Base-by-base conservation (phyloP, 768 basidiomycete species). In the Chiua virens region DNA sequence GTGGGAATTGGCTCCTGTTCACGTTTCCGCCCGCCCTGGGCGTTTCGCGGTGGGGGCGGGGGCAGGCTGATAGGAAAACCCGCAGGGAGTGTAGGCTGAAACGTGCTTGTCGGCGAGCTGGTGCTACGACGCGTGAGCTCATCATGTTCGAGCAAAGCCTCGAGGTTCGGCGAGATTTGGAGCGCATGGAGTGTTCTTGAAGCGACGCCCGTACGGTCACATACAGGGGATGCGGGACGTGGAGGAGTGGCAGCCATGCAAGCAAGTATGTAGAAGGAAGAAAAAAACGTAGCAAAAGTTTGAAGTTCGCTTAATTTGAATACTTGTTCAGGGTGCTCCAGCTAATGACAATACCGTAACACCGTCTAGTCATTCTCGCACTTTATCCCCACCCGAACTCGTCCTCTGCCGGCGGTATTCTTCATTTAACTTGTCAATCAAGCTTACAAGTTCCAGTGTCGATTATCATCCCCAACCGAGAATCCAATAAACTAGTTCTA, bases 91-190 rank as follows among this genome's bases (percentile, higher is more conserved):
- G 53, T 49, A 15, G 56, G 3, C 35, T 51, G 11, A 47, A 47
- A 43, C 14, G 45, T 15, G 47, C 40, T 57, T 5, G 61, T 66
- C 14, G 61, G 64, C 5, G 69, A 65, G 23, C 45, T 35, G 61
- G 61, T 47, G 14, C 42, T 67, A 38, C 63, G 61, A 20, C 79
- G 74, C n/a, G 68, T 68, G 45, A 71, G 73, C 45, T 82, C 79
- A 44, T 83, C 83, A 53, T 82, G 78, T 59, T 82, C 76, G 45
- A 85, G 70, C 8, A 85, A 58, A 22, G 82, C 83, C 53, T 84
- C 79, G 41, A 83, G 75, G 56, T 85, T 75, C 0, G 82, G 78
- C 3, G 81, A 83, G 45, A 84, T 85, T 11, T 74, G 67, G 41
- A 83, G 63, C 1, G 74, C 66, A 10, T 60, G 35, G 11, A n/a